Base-by-base conservation (phyloP, 2,329 filamentous ascomycete genomes). In the Thyridium curvatum region DNA sequence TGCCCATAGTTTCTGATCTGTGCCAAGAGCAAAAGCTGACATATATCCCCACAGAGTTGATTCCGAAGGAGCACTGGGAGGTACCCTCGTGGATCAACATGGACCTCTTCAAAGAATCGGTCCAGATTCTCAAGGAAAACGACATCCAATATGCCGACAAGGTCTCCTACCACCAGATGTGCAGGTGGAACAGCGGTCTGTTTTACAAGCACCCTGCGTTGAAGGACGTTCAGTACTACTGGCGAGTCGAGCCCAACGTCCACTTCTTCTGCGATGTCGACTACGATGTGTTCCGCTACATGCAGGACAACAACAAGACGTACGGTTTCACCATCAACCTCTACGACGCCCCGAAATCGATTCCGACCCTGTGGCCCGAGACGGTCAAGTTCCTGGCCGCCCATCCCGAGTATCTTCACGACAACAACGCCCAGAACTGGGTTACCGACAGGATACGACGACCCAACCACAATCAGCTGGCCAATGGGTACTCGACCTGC, bases 241-340 rank as follows among this genome's bases (percentile, higher is more conserved):
- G 93, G 93, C 86, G 93, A 42, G 93, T 98, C 35, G 93, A 98
- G 61, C 93, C 93, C 38, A 95, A 97, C 49, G 93, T 98, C 32
- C 89, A 96, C 65, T 98, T 97, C 74, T 98, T 96, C 76, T 98
- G 93, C 72, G 87, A 97, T 53, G 74, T 98, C 45, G 93, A 98
- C 66, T 98, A 98, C 65, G 93, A 98, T 58, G 85, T 98, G 37
- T 98, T 98, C 74, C 83, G 86, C 47, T 98, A 88, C 69, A 96
- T 98, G 93, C 79, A 87, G 53, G 93, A 98, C 64, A 79, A 94
- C 69, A 96, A 98, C 72, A 95, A 97, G 67, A 97, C 91, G 4
- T 98, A 98, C 62, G 93, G 93, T 47, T 98, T 97, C 68, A 97
- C 91, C 46, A 94, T 98, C 68, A 95, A 88, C 64, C 79, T 98